Evolutionary conservation across 306 rosid species (phyloP), one percentile per base, ranked within the genome.

Genomic region (Sechiopsis laciniata): DNA sequence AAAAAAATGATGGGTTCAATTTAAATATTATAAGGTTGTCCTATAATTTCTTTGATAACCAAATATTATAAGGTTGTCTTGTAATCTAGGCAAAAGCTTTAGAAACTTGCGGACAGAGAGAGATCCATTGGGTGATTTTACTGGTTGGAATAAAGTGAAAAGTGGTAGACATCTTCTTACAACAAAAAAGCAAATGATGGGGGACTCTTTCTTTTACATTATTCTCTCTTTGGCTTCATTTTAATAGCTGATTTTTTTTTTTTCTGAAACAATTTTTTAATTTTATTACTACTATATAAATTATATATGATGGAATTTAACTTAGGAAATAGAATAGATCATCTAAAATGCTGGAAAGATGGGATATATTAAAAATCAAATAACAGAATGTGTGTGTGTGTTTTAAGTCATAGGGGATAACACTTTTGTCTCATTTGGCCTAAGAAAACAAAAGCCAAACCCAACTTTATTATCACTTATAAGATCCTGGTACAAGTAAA

Each of bases 401-500:
- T 19, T 67, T 67, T 46, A 46, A 42, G 55, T 45, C 72, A 19
- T 67, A 20, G 16, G 72, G 32, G 55, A 87, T 81, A 71, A 48
- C 76, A 80, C 91, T 86, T 87, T 84, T 94, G 97, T 89, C 90
- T 86, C 85, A 80, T 83, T 87, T 4, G 58, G 5, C 45, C 16
- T 21, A 22, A 12, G 37, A 32, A 60, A 77, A 48, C 58, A 83
- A 67, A 80, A 75, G 63, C 73, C 82, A 76, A 70, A 51, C 69
- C 53, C 70, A 73, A 78, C 84, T 78, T 48, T 37, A 7, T 83
- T 85, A 78, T 75, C 81, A 80, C 78, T 63, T 70, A 37, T 77
- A 81, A 82, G 84, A 83, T 82, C 83, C 76, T 80, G 59, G 55
- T 81, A 67, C 96, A 94, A 90, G 97, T 87, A 94, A 94, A 83